phyloP scores from a whole-genome alignment of 805 yeast species.

The Metschnikowia bowlesiae region DNA sequence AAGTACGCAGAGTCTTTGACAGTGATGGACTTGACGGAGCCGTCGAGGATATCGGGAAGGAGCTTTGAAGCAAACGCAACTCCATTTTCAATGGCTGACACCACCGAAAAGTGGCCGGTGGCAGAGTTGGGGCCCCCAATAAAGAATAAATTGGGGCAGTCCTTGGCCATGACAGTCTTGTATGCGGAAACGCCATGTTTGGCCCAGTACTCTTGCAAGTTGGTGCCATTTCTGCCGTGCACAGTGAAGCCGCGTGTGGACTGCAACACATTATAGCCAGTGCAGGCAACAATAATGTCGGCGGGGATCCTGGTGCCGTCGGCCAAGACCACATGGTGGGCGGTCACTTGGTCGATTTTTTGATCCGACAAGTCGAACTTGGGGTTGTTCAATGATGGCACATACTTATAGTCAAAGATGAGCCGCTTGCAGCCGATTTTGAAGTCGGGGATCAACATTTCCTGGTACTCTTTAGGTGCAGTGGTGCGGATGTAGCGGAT shows the following conservation, averaged over 20 bases:
- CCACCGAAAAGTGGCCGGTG: conserved; percentile 41
- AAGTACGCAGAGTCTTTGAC: conserved; percentile 32
- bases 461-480: conserved; percentile 32
- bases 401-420: conserved; percentile 35
- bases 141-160: conserved; percentile 33
- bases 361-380: conserved; percentile 23
- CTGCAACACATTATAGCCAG: conserved; percentile 31
- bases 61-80: conserved; percentile 22
- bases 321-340: conserved; percentile 25
- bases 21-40: conserved; percentile 23
- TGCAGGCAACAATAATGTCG: conserved; percentile 40
- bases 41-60: conserved; percentile 24
- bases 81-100: conserved; percentile 35
- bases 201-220: conserved; percentile 24
- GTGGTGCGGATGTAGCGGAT: conserved; percentile 23
- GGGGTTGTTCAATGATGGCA: conserved; percentile 30
- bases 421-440: conserved; percentile 41
- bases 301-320: conserved; percentile 27
- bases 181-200: conserved; percentile 33
- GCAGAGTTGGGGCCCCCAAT: conserved; percentile 41
- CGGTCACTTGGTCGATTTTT: conserved; percentile 24
- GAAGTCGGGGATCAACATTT: conserved; percentile 31
- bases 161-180: conserved; percentile 28
- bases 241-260: conserved; percentile 17
- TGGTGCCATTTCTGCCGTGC: conserved; percentile 24